A percentile compares a stretch with the other conserved stretches of the same genome.
phyloP scores from a whole-genome alignment of 2,329 filamentous ascomycete species.

The Fusarium zealandicum region DNA sequence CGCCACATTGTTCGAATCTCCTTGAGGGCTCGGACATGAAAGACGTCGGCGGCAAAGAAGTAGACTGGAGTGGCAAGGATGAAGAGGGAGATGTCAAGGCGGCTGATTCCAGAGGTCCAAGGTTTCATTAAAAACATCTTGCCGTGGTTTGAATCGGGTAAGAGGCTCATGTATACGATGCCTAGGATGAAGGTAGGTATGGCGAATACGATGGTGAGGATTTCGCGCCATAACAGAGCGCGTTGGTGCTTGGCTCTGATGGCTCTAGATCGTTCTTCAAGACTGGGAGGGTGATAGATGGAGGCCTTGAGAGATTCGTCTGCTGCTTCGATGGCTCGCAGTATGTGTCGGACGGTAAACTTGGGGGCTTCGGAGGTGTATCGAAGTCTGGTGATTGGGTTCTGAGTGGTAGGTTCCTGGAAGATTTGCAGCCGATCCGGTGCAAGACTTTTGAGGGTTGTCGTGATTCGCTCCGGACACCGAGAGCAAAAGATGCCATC shows the following conservation, averaged over 20 bases:
- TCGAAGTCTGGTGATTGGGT: constrained; percentile 72
- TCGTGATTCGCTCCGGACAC: constrained; percentile 67
- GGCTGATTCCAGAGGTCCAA: constrained; percentile 75
- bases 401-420: constrained; percentile 61
- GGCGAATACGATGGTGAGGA: constrained; percentile 72
- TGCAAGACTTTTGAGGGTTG: constrained; percentile 61
- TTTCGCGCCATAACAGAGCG: constrained; percentile 72
- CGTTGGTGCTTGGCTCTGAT: constrained; percentile 76
- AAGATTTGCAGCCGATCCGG: constrained; percentile 60
- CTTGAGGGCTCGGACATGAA: constrained; percentile 80
- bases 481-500: constrained; percentile 79
- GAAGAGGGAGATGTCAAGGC: constrained; percentile 81
- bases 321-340: constrained; percentile 69
- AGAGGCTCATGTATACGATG: constrained; percentile 88
- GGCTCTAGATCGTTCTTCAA: constrained; percentile 80
- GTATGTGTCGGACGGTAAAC: constrained; percentile 79
- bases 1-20: constrained; percentile 83
- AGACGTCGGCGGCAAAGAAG: constrained; percentile 84
- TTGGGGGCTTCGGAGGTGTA: constrained; percentile 73
- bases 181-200: constrained; percentile 88
- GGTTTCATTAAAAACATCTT: constrained; percentile 73
- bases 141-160: constrained; percentile 63
- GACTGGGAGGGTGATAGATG: constrained; percentile 79
- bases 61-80: constrained; percentile 86
- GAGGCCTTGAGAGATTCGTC: constrained; percentile 72